A percentile compares a stretch with the other conserved stretches of the same genome.
These are phyloP conservation scores for Eucalyptus dawsonii DNA, from an alignment of 345 rosid species.

Conservation along the genomic window DNA sequence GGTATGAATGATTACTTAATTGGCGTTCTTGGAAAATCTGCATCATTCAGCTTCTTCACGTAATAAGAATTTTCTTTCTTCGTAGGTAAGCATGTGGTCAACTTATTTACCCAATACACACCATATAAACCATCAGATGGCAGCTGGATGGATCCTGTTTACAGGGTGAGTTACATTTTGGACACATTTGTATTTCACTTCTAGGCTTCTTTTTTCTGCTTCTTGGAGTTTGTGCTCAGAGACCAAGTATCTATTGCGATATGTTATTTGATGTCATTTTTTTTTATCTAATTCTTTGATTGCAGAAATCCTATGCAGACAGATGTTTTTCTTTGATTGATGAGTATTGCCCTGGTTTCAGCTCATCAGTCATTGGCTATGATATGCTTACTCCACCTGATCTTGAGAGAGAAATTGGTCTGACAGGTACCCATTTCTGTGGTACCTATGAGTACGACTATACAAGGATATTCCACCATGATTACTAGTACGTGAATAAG, in stretches of 20 bases:
- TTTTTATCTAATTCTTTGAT: background rate
- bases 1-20: background rate
- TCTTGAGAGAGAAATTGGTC: constrained; percentile 74
- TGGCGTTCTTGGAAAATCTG: background rate
- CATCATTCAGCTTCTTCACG: background rate
- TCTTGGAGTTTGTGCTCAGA: background rate
- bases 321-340: constrained; percentile 53
- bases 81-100: constrained; percentile 71
- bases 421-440: constrained; percentile 39
- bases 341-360: constrained; percentile 62
- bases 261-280: background rate
- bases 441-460: background rate
- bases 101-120: constrained; percentile 76
- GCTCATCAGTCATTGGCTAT: constrained; percentile 58
- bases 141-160: constrained; percentile 61
- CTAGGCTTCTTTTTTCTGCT: background rate
- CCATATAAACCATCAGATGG: constrained; percentile 80
- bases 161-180: constrained; percentile 43
- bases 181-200: background rate
- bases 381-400: constrained; percentile 88
- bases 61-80: background rate
- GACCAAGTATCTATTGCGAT: background rate
- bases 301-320: constrained; percentile 47
- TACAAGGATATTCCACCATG: background rate
- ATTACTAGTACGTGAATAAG: background rate